Conservation (phyloP, 768 basidiomycete genomes). For the Erythrobasidium yunnanense region DNA sequence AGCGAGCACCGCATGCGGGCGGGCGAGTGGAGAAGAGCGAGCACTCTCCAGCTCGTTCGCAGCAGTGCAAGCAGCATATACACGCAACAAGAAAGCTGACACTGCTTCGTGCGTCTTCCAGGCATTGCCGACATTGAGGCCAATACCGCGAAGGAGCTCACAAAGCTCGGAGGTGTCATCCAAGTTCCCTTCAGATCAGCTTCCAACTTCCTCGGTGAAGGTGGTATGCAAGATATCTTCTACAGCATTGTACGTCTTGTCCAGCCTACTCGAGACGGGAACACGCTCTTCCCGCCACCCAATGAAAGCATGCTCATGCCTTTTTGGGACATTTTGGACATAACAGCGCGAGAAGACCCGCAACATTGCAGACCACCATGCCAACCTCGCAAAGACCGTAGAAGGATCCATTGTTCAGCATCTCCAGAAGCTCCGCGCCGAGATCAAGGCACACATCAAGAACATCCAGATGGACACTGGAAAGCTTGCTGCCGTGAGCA, state of each 20-base stretch:
- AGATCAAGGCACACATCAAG: conserved; percentile 96
- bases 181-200: conserved; percentile 75
- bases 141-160: conserved; percentile 83
- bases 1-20: too few species aligned
- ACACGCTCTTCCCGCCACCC: too few species aligned
- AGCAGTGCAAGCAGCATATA: too few species aligned
- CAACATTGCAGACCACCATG: conserved; percentile 85
- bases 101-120: conserved; percentile 36
- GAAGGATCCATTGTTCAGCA: conserved; percentile 97
- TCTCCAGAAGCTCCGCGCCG: conserved; percentile 80
- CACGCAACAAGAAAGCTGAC: too few species aligned
- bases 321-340: background rate
- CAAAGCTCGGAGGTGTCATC: conserved; percentile 85
- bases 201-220: conserved; percentile 89
- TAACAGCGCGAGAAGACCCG: conserved; percentile 69
- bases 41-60: too few species aligned
- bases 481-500: conserved; percentile 36
- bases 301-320: background rate
- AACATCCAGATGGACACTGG: conserved; percentile 40
- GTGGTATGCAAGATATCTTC: conserved; percentile 76
- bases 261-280: too few species aligned
- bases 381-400: conserved; percentile 88
- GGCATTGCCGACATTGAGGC: conserved; percentile 81
- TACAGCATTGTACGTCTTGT: conserved; percentile 52
- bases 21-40: too few species aligned